These are phyloP conservation scores for Hortaea sp. DNA, from an alignment of 2,329 filamentous ascomycete genomes.

Conservation along the genomic window DNA sequence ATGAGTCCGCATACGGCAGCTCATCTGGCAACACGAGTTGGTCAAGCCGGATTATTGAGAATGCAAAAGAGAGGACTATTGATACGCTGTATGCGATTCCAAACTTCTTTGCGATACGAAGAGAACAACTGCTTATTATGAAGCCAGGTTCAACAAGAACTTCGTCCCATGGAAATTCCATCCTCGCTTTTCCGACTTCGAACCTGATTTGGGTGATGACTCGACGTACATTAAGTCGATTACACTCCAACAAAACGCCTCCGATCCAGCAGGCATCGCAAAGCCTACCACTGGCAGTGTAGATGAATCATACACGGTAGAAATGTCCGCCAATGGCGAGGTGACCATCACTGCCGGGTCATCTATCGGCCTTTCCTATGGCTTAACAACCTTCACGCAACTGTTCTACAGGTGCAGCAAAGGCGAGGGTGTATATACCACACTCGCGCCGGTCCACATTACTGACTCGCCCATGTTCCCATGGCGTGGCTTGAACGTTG, in stretches of 20 bases:
- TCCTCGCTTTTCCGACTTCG: slow-evolving; percentile 51
- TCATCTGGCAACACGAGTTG: slow-evolving; percentile 2
- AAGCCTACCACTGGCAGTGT: slow-evolving; percentile 54
- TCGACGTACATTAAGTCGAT: slow-evolving; percentile 48
- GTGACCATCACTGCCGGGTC: slow-evolving; percentile 56
- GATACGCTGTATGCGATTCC: slow-evolving; percentile 48
- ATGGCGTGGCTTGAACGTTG: slow-evolving; percentile 71
- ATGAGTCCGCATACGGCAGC: slow-evolving; percentile 25
- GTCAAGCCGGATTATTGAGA: slow-evolving; percentile 33
- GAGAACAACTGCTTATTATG: slow-evolving; percentile 22
- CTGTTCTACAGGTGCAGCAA: slow-evolving; percentile 59
- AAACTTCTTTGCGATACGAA: too few relatives aligned
- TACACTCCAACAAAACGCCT: slow-evolving; percentile 48
- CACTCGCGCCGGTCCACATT: slow-evolving; percentile 59
- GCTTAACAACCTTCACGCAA: slow-evolving; percentile 68
- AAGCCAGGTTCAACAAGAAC: slow-evolving; percentile 55
- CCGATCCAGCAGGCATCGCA: slow-evolving; percentile 45
- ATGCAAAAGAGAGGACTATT: slow-evolving; percentile 45
- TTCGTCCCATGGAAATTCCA: slow-evolving; percentile 74
- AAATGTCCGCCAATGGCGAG: slow-evolving; percentile 46
- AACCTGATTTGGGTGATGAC: slow-evolving; percentile 42
- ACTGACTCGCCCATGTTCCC: slow-evolving; percentile 63
- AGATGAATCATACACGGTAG: slow-evolving; percentile 67
- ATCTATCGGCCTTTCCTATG: slow-evolving; percentile 59
- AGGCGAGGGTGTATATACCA: slow-evolving; percentile 52